Percentiles rank a stretch among this genome's conserved stretches.
phyloP scores from a whole-genome alignment of 2,329 filamentous ascomycete genomes.

The Exophiala bonariae region DNA sequence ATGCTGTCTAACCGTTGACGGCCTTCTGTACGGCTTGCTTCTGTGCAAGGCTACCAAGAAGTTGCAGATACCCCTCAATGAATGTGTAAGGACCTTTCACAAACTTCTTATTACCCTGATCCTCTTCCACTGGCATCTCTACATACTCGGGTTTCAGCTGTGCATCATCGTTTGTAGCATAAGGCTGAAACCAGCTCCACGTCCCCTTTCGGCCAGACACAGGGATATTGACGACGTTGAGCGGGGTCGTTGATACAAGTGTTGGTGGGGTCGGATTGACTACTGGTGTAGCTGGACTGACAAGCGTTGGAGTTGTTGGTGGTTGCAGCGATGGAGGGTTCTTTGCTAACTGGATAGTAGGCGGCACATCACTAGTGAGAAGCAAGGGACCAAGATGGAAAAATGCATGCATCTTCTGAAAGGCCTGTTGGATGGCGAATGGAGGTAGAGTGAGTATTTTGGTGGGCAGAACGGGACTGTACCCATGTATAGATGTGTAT shows the following conservation, averaged over 20 bases:
- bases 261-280: no score
- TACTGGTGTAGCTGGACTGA: no score
- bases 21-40: no score
- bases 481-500: slow-evolving; percentile 28
- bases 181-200: slow-evolving; percentile 31
- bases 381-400: slow-evolving; percentile 31
- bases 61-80: slow-evolving; percentile 1
- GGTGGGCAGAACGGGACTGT: slow-evolving; percentile 29
- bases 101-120: background rate
- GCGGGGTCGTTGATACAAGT: no score
- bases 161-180: slow-evolving; percentile 7
- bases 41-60: background rate
- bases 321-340: background rate
- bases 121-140: background rate
- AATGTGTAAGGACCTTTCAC: background rate
- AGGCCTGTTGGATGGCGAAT: slow-evolving; percentile 28
- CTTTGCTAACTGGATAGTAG: slow-evolving; percentile 1
- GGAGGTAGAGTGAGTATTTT: slow-evolving; percentile 24
- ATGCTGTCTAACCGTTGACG: no score
- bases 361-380: slow-evolving; percentile 23
- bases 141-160: background rate
- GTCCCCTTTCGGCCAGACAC: slow-evolving; percentile 16
- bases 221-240: slow-evolving; percentile 12
- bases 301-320: no score
- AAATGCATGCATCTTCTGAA: slow-evolving; percentile 31